These are phyloP conservation scores for Acacia melanoxylon DNA, from an alignment of 306 rosid species.

Conservation along the genomic window DNA sequence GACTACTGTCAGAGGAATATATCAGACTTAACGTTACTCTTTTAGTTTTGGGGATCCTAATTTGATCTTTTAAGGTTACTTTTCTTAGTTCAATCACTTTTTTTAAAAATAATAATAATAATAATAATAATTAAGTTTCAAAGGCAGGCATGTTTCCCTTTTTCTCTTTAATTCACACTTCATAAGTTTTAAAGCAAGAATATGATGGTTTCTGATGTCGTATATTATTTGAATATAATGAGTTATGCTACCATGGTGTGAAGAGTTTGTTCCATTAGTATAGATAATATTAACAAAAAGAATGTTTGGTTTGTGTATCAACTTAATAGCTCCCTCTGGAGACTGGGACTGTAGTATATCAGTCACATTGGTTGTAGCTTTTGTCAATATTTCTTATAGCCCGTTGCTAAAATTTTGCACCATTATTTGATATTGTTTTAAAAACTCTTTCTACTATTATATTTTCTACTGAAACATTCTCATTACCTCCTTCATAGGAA, in stretches of 20 bases:
- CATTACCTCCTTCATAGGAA: slow-evolving; percentile 17
- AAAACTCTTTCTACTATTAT: not conserved
- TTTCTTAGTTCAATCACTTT: not conserved
- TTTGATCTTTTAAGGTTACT: not conserved
- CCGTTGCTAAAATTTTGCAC: not conserved
- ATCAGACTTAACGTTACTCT: not conserved
- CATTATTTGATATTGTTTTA: not conserved
- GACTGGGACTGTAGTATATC: not conserved
- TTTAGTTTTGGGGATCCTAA: not conserved
- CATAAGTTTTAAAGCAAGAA: not conserved
- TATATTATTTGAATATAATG: not conserved
- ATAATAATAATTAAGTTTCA: not conserved
- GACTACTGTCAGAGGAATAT: not conserved
- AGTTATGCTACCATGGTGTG: not conserved
- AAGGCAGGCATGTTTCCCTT: not conserved
- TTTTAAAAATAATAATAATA: no score
- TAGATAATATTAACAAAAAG: not conserved
- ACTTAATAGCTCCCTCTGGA: not conserved
- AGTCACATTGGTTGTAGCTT: not conserved
- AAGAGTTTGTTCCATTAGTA: not conserved
- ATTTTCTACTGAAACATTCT: slow-evolving; percentile 9
- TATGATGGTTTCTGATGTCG: not conserved
- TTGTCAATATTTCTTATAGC: not conserved
- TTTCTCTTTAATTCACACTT: not conserved
- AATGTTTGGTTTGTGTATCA: not conserved